Base-by-base conservation (phyloP, 2,329 filamentous ascomycete species). In the Cercospora zeina region DNA sequence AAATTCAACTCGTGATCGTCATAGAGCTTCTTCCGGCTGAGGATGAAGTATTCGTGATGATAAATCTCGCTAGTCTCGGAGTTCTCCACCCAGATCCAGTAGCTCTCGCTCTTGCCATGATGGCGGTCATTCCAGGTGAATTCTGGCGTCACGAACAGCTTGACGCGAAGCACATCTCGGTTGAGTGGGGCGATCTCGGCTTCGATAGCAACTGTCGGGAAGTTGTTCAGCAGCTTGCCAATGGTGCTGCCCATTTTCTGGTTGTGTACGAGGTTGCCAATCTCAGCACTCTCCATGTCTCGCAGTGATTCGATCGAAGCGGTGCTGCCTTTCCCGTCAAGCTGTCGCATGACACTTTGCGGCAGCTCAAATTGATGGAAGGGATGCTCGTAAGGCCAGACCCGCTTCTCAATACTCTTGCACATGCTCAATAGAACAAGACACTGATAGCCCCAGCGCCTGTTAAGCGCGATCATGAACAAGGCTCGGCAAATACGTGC, bases 31-130 rank as follows among this genome's bases (percentile, higher is more conserved):
- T 86, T 90, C 66, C 92, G 84, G 65, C 87, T 96, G 5, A 99
- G 82, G 61, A 99, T 95, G 77, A 99, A 97, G 77, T 89, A 97
- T 74, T 99, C 95, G 67, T 97, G 91, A 71, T 99, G 95, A 71
- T 96, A 97, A 42, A 99, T 97, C 76, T 97, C 93, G 0, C 91
- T 93, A 0, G 93, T 97, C 70, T 97, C 95, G 0, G 93, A 97
- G 74, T 97, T 96, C 76, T 99, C 95, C 2, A 99, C 93, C 96
- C 95, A 99, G 62, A 99, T 89, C 85, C 96, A 99, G 78, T 96
- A 99, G 3, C 93, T 93, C 72, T 99, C 95, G 0, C 93, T 97
- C 2, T 88, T 91, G 16, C 96, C 96, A 72, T 99, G 93, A 62
- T 96, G 85, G 51, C 90, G 87, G 68, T 97, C 93, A 69, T 96